Evolutionary conservation across 306 rosid genomes (phyloP), one percentile per base, ranked within the genome.

Genomic region (Sphenostylis stenocarpa): DNA sequence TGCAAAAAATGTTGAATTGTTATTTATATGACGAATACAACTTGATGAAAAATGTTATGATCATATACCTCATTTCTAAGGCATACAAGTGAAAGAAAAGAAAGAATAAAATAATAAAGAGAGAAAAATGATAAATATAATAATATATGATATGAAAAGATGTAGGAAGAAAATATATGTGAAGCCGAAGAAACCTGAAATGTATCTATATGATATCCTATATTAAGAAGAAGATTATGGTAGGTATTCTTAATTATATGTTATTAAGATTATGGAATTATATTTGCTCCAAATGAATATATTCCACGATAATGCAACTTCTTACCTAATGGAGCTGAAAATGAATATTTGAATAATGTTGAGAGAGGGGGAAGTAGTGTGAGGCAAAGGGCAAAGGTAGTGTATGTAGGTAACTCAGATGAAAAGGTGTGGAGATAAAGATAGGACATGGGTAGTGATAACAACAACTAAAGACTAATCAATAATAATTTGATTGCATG

Each of bases 401-500:
- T 26, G 1, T 33, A 61, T 33, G n/a, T 9, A 63, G 48, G 10
- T 64, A 36, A 36, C 48, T 17, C 3, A 52, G 34, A 36, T 33
- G 16, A 20, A 71, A 71, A 39, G 67, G 57, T 70, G 77, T 7
- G 33, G 4, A 48, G 75, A 76, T 1, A 75, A 75, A 69, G 75
- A 73, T 60, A 51, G 62, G 77, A 70, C 81, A 72, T 21, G 47
- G 48, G 65, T 3, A 51, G 49, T 7, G 63, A 39, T 20, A 72
- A 67, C 12, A 47, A 45, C 70, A 38, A 73, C n/a, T n/a, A n/a
- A 58, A 43, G 63, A 58, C 66, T 39, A 26, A 26, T 26, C 9
- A 53, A 67, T 52, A 34, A 31, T 39, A 52, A 61, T 49, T 79
- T 41, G 41, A 0, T 19, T 75, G 84, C 84, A 84, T 49, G 77